Conservation (phyloP, 164 flowering plant species). For the Tetrastigma voinierianum region DNA sequence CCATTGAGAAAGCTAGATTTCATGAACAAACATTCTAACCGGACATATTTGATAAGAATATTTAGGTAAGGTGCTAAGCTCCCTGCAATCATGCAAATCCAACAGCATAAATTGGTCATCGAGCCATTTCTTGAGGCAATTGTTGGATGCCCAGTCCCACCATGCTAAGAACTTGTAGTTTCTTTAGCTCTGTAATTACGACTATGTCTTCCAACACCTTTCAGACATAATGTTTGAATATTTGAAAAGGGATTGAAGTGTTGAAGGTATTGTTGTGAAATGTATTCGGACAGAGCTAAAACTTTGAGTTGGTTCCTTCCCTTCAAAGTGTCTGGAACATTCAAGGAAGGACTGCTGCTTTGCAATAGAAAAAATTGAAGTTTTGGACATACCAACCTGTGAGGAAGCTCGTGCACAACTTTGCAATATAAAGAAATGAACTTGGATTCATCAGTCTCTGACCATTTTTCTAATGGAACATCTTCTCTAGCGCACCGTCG, state of each 20-base stretch:
- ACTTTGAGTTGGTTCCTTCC: conserved; percentile 16
- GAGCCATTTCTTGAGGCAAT: conserved; percentile 15
- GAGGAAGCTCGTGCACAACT: conserved; percentile 8
- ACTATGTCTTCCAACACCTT: background rate
- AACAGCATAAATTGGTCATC: conserved; percentile 12
- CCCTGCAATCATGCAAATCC: conserved; percentile 3
- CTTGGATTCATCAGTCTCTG: background rate
- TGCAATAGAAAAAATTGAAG: background rate
- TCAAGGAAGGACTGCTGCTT: too few relatives aligned
- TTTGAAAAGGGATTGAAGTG: background rate
- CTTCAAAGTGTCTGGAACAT: conserved; percentile 5
- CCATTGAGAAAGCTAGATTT: conserved; percentile 4
- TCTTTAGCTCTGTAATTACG: conserved; percentile 12
- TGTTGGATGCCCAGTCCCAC: background rate
- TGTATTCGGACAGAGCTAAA: background rate
- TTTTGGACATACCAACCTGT: conserved; percentile 6
- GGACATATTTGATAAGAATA: conserved; percentile 12
- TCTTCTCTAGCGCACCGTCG: background rate
- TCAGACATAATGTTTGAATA: conserved; percentile 16
- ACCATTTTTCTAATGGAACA: background rate
- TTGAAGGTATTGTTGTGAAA: conserved; percentile 1
- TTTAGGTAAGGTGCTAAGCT: conserved; percentile 7
- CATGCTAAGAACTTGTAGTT: conserved; percentile 17
- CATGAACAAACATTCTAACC: conserved; percentile 24
- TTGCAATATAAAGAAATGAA: background rate